phyloP scores from a whole-genome alignment of 78 protist species.

The Emiliania huxleyi region DNA sequence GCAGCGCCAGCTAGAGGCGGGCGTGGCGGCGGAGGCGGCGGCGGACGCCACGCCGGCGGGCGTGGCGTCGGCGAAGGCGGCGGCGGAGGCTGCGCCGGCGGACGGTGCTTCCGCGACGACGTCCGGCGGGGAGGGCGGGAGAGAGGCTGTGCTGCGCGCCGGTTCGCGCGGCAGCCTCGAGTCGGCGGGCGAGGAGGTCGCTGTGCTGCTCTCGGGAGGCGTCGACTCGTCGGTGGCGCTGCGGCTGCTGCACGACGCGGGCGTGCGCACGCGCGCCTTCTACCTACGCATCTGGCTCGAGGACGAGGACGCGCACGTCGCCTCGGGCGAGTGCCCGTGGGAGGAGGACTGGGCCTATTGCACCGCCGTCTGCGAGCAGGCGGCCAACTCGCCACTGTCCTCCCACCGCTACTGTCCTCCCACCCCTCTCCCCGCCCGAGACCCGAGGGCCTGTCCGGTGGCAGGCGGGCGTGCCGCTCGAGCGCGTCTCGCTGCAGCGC shows the following conservation, averaged over 20 bases:
- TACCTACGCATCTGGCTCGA: slow-evolving; percentile 42
- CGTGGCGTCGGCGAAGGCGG: background rate
- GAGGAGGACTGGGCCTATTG: slow-evolving; percentile 45
- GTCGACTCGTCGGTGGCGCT: slow-evolving; percentile 46
- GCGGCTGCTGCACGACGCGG: background rate
- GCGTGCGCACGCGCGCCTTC: background rate
- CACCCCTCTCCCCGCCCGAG: background rate
- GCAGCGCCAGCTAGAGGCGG: background rate
- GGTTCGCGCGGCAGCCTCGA: background rate
- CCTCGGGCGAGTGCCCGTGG: slow-evolving; percentile 28
- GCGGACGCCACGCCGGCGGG: background rate
- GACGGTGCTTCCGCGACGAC: background rate
- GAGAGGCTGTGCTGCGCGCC: no score
- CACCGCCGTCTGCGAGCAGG: background rate
- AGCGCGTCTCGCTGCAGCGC: slow-evolving; percentile 15
- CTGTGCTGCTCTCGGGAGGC: slow-evolving; percentile 31
- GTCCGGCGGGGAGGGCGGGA: background rate
- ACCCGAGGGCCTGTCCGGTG: no score
- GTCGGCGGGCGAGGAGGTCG: slow-evolving; percentile 12
- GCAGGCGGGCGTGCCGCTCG: slow-evolving; percentile 32
- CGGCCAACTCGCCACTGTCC: background rate
- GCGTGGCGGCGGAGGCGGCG: background rate
- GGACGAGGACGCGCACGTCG: slow-evolving; percentile 37
- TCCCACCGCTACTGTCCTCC: background rate
- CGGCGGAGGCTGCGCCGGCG: background rate